Conservation (phyloP, 192 early-diverging fungal species). For the Coemansia sp. region DNA sequence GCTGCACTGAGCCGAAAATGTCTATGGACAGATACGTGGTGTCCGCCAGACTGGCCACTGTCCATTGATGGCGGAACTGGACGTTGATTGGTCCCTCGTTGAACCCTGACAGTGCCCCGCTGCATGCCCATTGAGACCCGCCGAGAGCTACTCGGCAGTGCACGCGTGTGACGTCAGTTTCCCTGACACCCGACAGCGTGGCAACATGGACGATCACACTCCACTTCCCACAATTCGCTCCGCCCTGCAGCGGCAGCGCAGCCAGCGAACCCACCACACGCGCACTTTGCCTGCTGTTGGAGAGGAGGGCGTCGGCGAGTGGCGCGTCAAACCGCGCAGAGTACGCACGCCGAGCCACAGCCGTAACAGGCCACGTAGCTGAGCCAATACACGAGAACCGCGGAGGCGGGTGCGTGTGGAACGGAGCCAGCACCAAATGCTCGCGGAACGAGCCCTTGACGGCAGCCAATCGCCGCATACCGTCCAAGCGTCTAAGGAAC, state of each 20-base stretch:
- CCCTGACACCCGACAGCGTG: constrained; percentile 23
- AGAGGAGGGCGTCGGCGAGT: constrained; percentile 24
- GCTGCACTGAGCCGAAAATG: constrained; percentile 36
- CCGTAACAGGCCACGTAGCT: constrained; percentile 30
- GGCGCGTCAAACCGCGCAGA: constrained; percentile 46
- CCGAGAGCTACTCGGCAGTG: constrained; percentile 39
- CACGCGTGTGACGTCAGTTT: constrained; percentile 30
- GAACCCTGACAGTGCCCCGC: constrained; percentile 29
- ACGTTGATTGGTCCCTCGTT: constrained; percentile 38
- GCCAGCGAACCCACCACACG: constrained; percentile 31
- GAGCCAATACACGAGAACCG: constrained; percentile 43
- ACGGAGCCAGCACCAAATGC: constrained; percentile 37
- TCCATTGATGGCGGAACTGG: constrained; percentile 42
- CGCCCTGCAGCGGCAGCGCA: constrained; percentile 20
- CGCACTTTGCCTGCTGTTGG: constrained; percentile 33
- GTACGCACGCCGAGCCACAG: constrained; percentile 47
- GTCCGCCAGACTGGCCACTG: constrained; percentile 20
- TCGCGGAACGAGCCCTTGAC: constrained; percentile 40
- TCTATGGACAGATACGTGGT: constrained; percentile 35
- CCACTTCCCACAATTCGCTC: constrained; percentile 6
- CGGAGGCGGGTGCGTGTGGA: constrained; percentile 29
- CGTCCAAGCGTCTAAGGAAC: constrained; percentile 57
- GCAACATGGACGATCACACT: constrained; percentile 40
- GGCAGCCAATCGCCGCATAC: constrained; percentile 66
- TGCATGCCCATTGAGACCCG: neutral